Evolutionary conservation across 2,329 filamentous ascomycete species (phyloP).

Genomic region (Penicillium sp.): DNA sequence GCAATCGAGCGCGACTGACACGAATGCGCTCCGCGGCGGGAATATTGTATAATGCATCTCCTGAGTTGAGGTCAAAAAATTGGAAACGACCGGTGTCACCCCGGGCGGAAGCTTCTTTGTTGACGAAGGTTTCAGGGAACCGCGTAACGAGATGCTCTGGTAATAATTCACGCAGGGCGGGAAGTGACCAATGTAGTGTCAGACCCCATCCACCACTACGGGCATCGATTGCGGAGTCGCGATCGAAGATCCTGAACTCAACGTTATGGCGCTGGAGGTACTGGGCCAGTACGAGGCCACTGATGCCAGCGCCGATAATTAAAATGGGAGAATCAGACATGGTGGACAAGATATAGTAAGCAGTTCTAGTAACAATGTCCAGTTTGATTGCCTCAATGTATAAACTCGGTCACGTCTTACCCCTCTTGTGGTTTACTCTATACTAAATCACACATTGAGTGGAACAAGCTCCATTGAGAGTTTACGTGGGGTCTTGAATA

Average conservation of each 20-base stretch:
- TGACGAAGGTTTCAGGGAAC: conserved; percentile 54
- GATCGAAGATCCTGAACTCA: conserved; percentile 41
- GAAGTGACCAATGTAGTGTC: conserved; percentile 62
- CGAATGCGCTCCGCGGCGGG: conserved; percentile 48
- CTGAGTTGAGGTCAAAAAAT: conserved; percentile 56
- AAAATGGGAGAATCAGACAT: conserved; percentile 36
- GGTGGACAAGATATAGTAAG: not conserved
- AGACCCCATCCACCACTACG: conserved; percentile 60
- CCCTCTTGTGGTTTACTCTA: not conserved
- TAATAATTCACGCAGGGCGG: conserved; percentile 51
- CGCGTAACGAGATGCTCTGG: conserved; percentile 47
- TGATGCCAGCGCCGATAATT: conserved; percentile 45
- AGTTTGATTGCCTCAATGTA: not conserved
- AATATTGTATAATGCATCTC: conserved; percentile 46
- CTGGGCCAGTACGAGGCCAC: conserved; percentile 44
- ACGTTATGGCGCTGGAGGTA: conserved; percentile 35
- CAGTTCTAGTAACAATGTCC: not conserved
- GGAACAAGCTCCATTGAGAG: not conserved
- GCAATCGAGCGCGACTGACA: conserved; percentile 48
- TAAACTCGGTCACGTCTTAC: not conserved
- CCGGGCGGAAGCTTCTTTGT: conserved; percentile 49
- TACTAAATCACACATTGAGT: not conserved
- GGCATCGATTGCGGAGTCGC: conserved; percentile 44
- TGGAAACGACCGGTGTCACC: conserved; percentile 52
- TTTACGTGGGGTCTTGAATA: not conserved